phyloP scores from a whole-genome alignment of 768 basidiomycete genomes.

The Lenzites betulinus region DNA sequence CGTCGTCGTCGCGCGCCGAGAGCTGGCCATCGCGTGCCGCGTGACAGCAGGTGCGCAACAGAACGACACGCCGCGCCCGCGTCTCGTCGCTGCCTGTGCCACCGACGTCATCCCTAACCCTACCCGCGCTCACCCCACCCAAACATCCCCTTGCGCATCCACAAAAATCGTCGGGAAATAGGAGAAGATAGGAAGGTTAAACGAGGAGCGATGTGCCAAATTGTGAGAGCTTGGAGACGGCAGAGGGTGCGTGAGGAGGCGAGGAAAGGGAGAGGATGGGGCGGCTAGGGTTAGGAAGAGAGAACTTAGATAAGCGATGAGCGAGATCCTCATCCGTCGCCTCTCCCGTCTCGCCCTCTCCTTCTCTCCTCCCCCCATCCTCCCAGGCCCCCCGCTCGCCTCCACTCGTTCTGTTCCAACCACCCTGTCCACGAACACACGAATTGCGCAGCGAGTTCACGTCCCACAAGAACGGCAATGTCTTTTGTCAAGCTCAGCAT shows the following conservation, averaged over 20 bases:
- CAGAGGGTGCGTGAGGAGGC: background rate
- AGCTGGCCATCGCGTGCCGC: too few species aligned
- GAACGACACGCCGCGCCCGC: too few species aligned
- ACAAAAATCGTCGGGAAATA: background rate
- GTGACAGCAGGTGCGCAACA: too few species aligned
- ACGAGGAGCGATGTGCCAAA: too few species aligned
- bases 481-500: conserved; percentile 98
- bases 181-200: too few species aligned
- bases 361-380: background rate
- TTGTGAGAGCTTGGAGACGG: too few species aligned
- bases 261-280: background rate
- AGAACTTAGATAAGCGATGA: conserved; percentile 17
- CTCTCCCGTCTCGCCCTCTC: background rate
- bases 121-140: background rate
- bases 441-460: background rate
- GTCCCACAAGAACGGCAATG: conserved; percentile 43
- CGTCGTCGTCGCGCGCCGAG: too few species aligned
- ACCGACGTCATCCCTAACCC: conserved; percentile 19
- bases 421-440: background rate
- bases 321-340: background rate
- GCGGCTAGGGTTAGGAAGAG: conserved; percentile 6
- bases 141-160: background rate
- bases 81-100: background rate
- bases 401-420: background rate
- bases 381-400: background rate